Conservation (phyloP, 805 yeast genomes). For the Lipomyces starkeyi region DNA sequence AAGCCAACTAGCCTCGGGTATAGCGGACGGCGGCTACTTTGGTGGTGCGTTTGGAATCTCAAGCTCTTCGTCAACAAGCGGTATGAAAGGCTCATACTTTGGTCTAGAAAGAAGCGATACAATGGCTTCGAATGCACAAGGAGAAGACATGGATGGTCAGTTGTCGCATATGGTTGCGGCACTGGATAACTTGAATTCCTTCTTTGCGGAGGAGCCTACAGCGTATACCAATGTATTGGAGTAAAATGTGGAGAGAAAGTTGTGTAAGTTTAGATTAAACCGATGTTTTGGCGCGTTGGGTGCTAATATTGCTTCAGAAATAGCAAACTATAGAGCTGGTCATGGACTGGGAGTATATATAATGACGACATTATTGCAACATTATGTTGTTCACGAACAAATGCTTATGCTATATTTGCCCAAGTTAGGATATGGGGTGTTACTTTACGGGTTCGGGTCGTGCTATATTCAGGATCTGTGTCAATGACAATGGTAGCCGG, state of each 20-base stretch:
- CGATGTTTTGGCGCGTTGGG: not conserved
- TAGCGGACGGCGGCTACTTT: slow-evolving; percentile 31
- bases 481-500: not conserved
- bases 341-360: not conserved
- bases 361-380: not conserved
- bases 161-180: slow-evolving; percentile 93
- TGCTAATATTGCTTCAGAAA: not conserved
- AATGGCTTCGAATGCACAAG: slow-evolving; percentile 50
- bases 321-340: not conserved
- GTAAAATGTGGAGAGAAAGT: slow-evolving; percentile 1
- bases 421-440: not conserved
- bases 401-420: not conserved
- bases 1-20: slow-evolving; percentile 23
- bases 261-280: not conserved
- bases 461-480: not conserved
- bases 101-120: slow-evolving; percentile 51
- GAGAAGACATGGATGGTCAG: slow-evolving; percentile 67
- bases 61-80: slow-evolving; percentile 12
- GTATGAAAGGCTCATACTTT: slow-evolving; percentile 6
- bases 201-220: slow-evolving; percentile 69
- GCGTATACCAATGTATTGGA: slow-evolving; percentile 33
- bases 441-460: not conserved
- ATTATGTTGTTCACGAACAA: not conserved
- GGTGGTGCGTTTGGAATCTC: slow-evolving; percentile 30
- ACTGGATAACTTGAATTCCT: slow-evolving; percentile 84